Evolutionary conservation across 306 rosid species (phyloP).

Genomic region (Casuarina glauca): DNA sequence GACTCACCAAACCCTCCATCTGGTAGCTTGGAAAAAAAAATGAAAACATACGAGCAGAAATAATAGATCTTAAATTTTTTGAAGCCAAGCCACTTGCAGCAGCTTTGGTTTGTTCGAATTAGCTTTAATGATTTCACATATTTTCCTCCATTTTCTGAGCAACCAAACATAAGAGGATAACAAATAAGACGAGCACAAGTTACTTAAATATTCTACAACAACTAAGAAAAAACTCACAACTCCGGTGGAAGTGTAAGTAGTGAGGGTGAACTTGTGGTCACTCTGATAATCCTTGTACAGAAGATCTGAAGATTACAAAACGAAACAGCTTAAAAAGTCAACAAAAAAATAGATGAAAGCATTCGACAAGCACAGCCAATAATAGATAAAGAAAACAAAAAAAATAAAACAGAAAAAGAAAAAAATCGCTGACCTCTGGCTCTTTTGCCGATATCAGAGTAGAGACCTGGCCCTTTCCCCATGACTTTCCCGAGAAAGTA

Average conservation of each 20-base stretch:
- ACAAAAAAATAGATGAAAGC: not conserved
- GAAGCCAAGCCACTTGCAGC: not conserved
- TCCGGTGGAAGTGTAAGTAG: conserved; percentile 69
- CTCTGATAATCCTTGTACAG: conserved; percentile 86
- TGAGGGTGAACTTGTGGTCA: conserved; percentile 90
- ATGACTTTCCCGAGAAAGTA: conserved; percentile 47
- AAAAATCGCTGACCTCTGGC: conserved; percentile 61
- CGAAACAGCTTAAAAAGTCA: not conserved
- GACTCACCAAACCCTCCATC: not conserved
- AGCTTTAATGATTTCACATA: not conserved
- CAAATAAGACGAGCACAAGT: not conserved
- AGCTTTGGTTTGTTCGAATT: not conserved
- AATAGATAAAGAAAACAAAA: not conserved
- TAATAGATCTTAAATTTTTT: not conserved
- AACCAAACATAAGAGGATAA: not conserved
- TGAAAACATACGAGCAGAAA: not conserved
- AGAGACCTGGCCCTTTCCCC: conserved; percentile 98
- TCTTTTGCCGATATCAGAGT: conserved; percentile 85
- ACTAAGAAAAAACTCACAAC: conserved; percentile 48
- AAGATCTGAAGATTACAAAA: conserved; percentile 53
- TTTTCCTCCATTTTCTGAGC: conserved; percentile 12
- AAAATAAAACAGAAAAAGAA: not conserved
- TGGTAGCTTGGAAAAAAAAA: not conserved
- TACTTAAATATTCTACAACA: not conserved
- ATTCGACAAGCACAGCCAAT: not conserved